These are phyloP conservation scores for Thalia dealbata DNA, from an alignment of 176 grass and related monocot species.

Conservation along the genomic window DNA sequence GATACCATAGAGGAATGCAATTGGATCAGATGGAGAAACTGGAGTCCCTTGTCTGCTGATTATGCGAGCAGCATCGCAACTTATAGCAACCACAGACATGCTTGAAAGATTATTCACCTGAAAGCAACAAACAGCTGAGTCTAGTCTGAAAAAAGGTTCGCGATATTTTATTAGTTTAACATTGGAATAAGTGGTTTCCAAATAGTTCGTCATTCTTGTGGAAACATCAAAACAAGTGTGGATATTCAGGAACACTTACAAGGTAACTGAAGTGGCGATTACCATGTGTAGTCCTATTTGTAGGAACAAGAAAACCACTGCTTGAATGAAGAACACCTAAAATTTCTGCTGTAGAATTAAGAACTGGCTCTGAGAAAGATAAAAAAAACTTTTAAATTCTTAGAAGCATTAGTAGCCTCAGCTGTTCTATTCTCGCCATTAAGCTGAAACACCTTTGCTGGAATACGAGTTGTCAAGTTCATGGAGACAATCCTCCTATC, in stretches of 20 bases:
- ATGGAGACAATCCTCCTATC: conserved; percentile 54
- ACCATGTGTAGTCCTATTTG: conserved; percentile 44
- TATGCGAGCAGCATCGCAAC: conserved; percentile 42
- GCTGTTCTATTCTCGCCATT: conserved; percentile 53
- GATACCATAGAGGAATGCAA: conserved; percentile 81
- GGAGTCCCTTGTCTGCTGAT: conserved; percentile 92
- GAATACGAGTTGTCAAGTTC: conserved; percentile 46
- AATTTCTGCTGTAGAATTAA: conserved; percentile 67
- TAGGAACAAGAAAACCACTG: conserved; percentile 41
- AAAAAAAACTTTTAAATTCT: conserved; percentile 53
- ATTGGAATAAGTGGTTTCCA: background rate
- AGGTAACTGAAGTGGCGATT: conserved; percentile 68
- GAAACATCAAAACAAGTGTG: no score
- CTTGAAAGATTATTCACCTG: conserved; percentile 50
- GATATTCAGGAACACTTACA: conserved; percentile 27
- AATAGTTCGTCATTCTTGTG: no score
- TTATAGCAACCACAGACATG: conserved; percentile 46
- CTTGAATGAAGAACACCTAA: conserved; percentile 33
- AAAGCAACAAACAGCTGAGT: conserved; percentile 3
- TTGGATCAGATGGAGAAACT: conserved; percentile 35
- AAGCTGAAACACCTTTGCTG: conserved; percentile 41
- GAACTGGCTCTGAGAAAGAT: conserved; percentile 57
- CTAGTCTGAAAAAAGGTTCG: background rate
- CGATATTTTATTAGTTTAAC: background rate
- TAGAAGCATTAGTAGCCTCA: conserved; percentile 46